These are phyloP conservation scores for Russula vinacea DNA, from an alignment of 768 basidiomycete genomes.

Conservation along the genomic window DNA sequence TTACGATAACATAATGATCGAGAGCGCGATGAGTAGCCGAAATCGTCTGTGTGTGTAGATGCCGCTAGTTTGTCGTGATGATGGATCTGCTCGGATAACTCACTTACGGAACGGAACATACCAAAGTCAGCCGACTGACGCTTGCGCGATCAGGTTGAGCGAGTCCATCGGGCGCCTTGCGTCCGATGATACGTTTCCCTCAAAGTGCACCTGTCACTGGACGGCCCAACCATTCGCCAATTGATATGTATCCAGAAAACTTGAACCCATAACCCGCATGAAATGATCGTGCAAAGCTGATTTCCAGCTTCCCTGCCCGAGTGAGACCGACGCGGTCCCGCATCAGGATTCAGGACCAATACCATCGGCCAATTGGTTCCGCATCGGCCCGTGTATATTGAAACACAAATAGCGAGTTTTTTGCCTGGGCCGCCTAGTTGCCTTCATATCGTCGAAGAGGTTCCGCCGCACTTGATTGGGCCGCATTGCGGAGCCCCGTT, in stretches of 20 bases:
- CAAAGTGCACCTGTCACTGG: background rate
- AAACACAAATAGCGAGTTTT: background rate
- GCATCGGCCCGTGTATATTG: background rate
- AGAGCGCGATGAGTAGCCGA: background rate
- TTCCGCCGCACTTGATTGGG: background rate
- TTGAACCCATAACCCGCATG: background rate
- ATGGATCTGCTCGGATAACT: background rate
- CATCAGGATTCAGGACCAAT: background rate
- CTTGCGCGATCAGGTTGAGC: background rate
- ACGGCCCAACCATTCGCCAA: slow-evolving; percentile 1
- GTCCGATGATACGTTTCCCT: background rate
- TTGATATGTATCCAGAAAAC: background rate
- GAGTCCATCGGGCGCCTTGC: background rate
- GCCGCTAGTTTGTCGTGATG: background rate
- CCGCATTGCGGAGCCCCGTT: background rate
- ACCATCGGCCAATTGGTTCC: background rate
- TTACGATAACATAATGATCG: background rate
- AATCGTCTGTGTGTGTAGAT: background rate
- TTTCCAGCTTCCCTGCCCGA: background rate
- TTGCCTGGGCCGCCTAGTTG: background rate
- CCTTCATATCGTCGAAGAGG: background rate
- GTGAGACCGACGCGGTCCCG: background rate
- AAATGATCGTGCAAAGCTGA: background rate
- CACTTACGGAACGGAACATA: background rate
- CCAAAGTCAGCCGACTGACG: background rate